Evolutionary conservation across 179 eudicot species (phyloP), one percentile per base, ranked within the genome.

Genomic region (Actinidia polygama): DNA sequence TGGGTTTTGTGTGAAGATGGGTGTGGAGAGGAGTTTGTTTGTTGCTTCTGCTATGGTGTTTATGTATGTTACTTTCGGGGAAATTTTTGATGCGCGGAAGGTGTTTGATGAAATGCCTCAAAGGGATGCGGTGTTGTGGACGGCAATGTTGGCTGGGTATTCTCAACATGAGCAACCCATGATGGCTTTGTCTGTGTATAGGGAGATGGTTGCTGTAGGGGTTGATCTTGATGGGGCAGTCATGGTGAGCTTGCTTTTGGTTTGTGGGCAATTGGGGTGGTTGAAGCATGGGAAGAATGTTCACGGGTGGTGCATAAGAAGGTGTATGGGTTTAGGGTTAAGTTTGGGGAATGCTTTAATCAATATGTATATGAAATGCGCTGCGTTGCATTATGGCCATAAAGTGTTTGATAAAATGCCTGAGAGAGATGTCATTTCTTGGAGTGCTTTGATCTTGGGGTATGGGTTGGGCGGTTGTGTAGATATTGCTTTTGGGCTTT

Each of bases 141-240:
- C 89, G 71, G 66, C 93, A 44, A 90, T 90, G 93, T 86, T 90
- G 73, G 85, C 93, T 72, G 89, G 93, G 85, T 90, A 90, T 84
- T 81, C 93, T 80, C 91, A 89, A 68, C 85, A 87, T 59, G 85
- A 87, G 70, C 79, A 73, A 53, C 88, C 89, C 55, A 84, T 85
- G 73, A 86, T 89, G 69, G 93, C 91, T 40, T 83, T 89, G 15
- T 67, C 73, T 21, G 70, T 90, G 84, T 90, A 89, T 82, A 82
- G 82, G 16, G 84, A 82, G 73, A 87, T 90, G 89, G 75, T 80
- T 30, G 81, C 55, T 44, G 24, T 73, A 1, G 75, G 73, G 51
- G 81, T 70, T 63, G 87, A 84, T 49, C 93, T 90, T 26, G 93
- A 90, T 86, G 88, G 87, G 75, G 88, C 80, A 86, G 89, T 90